phyloP scores from a whole-genome alignment of 345 rosid species.

The Eucalyptus virginea region DNA sequence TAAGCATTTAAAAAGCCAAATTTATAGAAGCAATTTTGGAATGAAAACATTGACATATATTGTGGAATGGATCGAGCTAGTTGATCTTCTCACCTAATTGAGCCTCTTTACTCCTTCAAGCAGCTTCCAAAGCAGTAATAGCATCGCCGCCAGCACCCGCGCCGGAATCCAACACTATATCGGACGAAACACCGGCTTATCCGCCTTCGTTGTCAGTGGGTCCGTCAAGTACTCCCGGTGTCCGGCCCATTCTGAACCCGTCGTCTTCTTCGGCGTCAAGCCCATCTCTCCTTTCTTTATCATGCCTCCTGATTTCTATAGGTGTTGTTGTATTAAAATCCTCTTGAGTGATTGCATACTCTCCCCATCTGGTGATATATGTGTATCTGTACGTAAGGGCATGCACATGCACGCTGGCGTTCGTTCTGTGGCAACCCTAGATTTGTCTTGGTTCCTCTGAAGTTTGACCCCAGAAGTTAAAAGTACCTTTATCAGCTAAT shows the following conservation, averaged over 20 bases:
- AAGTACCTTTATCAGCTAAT: background rate
- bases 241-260: slow-evolving; percentile 25
- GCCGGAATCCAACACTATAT: background rate
- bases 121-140: slow-evolving; percentile 33
- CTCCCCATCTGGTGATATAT: background rate
- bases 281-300: background rate
- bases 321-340: background rate
- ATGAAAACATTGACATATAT: background rate
- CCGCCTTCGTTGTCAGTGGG: slow-evolving; percentile 2
- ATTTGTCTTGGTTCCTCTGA: background rate
- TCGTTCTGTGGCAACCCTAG: background rate
- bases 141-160: slow-evolving; percentile 7
- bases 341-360: background rate
- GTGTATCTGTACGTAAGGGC: background rate
- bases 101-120: background rate
- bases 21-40: background rate
- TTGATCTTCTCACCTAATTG: background rate
- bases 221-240: slow-evolving; percentile 7
- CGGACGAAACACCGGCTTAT: slow-evolving; percentile 8
- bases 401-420: background rate
- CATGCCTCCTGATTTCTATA: background rate
- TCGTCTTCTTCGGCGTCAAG: background rate
- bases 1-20: background rate
- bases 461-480: background rate
- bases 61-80: background rate